phyloP scores from a whole-genome alignment of 352 stramenopile species.

The Globisporangium splendens region DNA sequence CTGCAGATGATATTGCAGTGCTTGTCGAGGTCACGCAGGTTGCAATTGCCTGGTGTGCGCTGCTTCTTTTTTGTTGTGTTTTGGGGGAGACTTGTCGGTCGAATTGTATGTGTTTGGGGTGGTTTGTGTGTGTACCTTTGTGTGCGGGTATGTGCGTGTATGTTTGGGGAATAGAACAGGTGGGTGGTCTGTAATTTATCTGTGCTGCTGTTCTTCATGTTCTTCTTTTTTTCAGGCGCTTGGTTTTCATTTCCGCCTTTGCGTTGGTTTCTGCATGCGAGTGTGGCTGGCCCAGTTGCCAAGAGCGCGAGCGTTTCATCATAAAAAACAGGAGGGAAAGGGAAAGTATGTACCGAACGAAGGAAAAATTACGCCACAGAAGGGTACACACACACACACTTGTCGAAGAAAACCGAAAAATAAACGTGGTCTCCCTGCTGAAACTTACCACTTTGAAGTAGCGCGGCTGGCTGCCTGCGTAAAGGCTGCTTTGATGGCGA shows the following conservation, averaged over 20 bases:
- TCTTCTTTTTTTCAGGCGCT: neutral
- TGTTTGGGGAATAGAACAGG: neutral
- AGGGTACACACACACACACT: neutral
- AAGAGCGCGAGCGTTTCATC: neutral
- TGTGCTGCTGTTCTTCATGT: neutral
- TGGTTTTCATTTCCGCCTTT: conserved; percentile 1
- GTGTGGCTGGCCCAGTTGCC: too few species aligned
- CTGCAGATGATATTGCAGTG: neutral
- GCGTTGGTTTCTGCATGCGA: fast-evolving
- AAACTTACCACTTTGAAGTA: neutral
- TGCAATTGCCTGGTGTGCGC: neutral
- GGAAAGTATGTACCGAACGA: neutral
- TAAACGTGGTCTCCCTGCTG: neutral
- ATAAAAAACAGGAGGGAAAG: conserved; percentile 1
- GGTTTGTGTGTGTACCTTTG: neutral
- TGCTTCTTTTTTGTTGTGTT: neutral
- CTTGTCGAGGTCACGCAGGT: neutral
- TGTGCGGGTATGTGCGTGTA: neutral
- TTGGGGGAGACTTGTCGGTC: neutral
- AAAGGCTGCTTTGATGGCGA: too few species aligned
- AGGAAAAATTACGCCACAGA: neutral
- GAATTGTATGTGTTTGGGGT: neutral
- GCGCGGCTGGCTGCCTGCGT: neutral
- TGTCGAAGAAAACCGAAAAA: neutral
- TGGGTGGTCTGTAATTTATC: neutral